These are phyloP conservation scores for Corylus avellana DNA, from an alignment of 306 rosid species.

Conservation along the genomic window DNA sequence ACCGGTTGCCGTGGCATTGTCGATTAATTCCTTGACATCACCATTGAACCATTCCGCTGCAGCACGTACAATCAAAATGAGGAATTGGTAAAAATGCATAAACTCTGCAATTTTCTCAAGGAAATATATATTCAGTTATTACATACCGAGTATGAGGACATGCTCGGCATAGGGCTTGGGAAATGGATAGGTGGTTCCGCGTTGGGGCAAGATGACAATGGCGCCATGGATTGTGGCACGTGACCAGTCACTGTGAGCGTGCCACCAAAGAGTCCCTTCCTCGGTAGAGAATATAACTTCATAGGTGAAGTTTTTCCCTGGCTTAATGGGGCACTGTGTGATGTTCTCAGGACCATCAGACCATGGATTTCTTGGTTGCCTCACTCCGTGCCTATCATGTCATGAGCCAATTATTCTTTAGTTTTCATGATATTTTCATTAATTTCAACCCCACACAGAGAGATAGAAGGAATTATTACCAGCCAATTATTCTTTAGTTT, in stretches of 20 bases:
- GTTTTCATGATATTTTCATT: no score
- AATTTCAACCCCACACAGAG: no score
- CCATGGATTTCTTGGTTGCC: slow-evolving; percentile 42
- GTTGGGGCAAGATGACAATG: slow-evolving; percentile 22
- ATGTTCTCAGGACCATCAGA: slow-evolving; percentile 43
- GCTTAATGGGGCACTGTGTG: slow-evolving; percentile 38
- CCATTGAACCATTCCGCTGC: slow-evolving; percentile 6
- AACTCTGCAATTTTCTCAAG: not conserved
- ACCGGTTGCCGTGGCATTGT: not conserved
- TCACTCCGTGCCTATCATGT: slow-evolving; percentile 37
- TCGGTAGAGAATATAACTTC: slow-evolving; percentile 29
- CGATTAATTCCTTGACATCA: not conserved
- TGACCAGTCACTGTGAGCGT: slow-evolving; percentile 45
- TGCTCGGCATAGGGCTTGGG: slow-evolving; percentile 24
- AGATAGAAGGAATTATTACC: no score
- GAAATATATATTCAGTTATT: not conserved
- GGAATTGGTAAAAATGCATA: no score
- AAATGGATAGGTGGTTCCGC: slow-evolving; percentile 19
- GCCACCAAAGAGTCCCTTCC: slow-evolving; percentile 55
- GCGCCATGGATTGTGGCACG: slow-evolving; percentile 43
- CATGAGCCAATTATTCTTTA: no score
- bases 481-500: no score
- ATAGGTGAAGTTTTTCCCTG: slow-evolving; percentile 30
- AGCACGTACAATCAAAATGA: not conserved
- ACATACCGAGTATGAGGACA: slow-evolving; percentile 23